Conservation (phyloP, 768 basidiomycete species). For the Suillus weaverae region DNA sequence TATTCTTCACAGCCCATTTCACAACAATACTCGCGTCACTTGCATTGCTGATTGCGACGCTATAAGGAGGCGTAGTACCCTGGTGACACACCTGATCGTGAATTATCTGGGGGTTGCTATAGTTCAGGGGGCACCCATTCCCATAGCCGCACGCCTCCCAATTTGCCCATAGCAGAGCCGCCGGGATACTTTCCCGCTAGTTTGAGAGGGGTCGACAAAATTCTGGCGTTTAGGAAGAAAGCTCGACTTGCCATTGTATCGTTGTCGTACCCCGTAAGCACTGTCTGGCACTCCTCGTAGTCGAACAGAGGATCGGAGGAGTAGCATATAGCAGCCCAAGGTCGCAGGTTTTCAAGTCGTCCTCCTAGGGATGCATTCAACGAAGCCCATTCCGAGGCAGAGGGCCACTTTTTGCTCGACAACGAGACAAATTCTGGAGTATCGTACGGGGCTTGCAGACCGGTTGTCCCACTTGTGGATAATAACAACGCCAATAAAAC, state of each 20-base stretch:
- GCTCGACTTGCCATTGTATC: conserved; percentile 8
- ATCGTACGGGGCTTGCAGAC: conserved; percentile 1
- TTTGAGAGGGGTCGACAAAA: background rate
- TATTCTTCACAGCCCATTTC: conserved; percentile 21
- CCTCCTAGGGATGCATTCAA: conserved; percentile 15
- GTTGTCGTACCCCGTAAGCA: conserved; percentile 16
- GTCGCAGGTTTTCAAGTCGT: conserved; percentile 13
- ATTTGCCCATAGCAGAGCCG: conserved; percentile 24
- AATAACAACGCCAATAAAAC: background rate
- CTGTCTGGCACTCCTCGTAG: conserved; percentile 9
- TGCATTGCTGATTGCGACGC: conserved; percentile 18
- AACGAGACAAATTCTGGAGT: conserved; percentile 2
- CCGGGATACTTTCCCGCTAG: conserved; percentile 20
- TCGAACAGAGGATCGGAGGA: conserved; percentile 13
- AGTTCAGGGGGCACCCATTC: conserved; percentile 21
- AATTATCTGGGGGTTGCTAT: conserved; percentile 18
- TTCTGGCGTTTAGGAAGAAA: background rate
- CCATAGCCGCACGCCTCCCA: conserved; percentile 23
- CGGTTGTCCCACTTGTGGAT: background rate
- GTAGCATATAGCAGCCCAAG: conserved; percentile 19
- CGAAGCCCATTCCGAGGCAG: conserved; percentile 9
- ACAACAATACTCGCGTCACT: conserved; percentile 21
- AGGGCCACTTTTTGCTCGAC: conserved; percentile 14
- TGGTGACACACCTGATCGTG: conserved; percentile 15
- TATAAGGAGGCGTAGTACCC: conserved; percentile 23